Evolutionary conservation across 768 basidiomycete genomes (phyloP).

Genomic region (Sutorius australiensis): DNA sequence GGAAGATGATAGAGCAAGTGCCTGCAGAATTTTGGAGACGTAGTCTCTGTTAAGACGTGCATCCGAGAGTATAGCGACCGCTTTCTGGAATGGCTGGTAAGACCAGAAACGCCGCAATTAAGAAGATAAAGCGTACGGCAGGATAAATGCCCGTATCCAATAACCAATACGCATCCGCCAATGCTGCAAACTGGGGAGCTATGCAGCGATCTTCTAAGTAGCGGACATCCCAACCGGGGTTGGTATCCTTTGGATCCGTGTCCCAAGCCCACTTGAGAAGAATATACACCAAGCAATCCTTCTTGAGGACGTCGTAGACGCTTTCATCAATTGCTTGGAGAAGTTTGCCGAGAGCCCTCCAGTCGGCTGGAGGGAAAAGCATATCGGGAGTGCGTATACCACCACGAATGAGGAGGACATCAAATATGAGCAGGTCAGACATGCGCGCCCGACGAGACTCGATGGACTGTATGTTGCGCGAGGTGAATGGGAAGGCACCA

Average conservation of each 20-base stretch:
- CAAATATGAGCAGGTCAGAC: slow-evolving; percentile 66
- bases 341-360: slow-evolving; percentile 50
- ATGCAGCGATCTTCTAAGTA: slow-evolving; percentile 48
- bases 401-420: too few relatives aligned
- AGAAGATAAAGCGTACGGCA: slow-evolving; percentile 43
- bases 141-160: slow-evolving; percentile 68
- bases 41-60: slow-evolving; percentile 72
- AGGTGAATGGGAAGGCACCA: slow-evolving; percentile 57
- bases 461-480: slow-evolving; percentile 52
- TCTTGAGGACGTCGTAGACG: slow-evolving; percentile 71
- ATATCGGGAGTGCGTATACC: slow-evolving; percentile 54
- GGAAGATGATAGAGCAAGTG: slow-evolving; percentile 41
- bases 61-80: slow-evolving; percentile 68
- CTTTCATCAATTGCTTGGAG: slow-evolving; percentile 60
- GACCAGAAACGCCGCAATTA: background rate
- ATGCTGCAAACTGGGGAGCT: too few relatives aligned
- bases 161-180: slow-evolving; percentile 85
- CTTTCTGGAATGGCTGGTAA: too few relatives aligned
- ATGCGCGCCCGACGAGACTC: slow-evolving; percentile 58
- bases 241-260: slow-evolving; percentile 45
- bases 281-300: slow-evolving; percentile 75
- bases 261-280: too few relatives aligned
- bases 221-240: slow-evolving; percentile 28
- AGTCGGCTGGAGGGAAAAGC: slow-evolving; percentile 66
- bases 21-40: slow-evolving; percentile 72